Evolutionary conservation across 805 yeast species (phyloP), one percentile per base, ranked within the genome.

Genomic region (Candida dendrica): DNA sequence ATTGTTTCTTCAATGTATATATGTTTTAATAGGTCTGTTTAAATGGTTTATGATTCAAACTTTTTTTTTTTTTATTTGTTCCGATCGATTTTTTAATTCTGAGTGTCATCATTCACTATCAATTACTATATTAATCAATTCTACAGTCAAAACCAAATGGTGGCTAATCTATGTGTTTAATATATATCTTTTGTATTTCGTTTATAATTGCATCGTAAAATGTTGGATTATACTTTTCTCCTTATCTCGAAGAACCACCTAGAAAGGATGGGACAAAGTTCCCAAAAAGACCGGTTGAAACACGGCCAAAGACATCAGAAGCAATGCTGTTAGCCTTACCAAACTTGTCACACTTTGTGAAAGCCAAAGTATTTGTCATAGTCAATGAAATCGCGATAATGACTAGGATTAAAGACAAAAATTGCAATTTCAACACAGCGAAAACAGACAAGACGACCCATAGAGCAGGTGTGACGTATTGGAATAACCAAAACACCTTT

Each of bases 261-360:
- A 36, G 38, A 44, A 54, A 51, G 4, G 56, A 47, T 26, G 58
- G 58, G 44, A 73, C 77, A 24, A 80, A 52, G 47, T 79, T 72
- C 16, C 66, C 57, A 24, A 79, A 58, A 14, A 75, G 36, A 9
- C 64, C 61, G 30, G 73, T 69, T 1, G 80, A 64, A 20, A 81
- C 72, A 33, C 69, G 65, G 4, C 81, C 74, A 50, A 82, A 67
- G 9, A 84, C 56, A 50, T 70, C 74, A 20, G 69, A 64, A 5
- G 90, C 87, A 40, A 84, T 57, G 41, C 67, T 71, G 58, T 83
- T 83, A 22, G 95, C 95, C 57, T 79, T 84, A 39, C 95, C 87
- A 64, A 90, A 91, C 65, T 85, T 87, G 60, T 90, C 97, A 63
- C 97, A 88, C 53, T 86, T 75, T 20, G 95, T 85, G 63, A 86